Conservation (phyloP, 2,329 filamentous ascomycete species). For the Cryphonectria radicalis region DNA sequence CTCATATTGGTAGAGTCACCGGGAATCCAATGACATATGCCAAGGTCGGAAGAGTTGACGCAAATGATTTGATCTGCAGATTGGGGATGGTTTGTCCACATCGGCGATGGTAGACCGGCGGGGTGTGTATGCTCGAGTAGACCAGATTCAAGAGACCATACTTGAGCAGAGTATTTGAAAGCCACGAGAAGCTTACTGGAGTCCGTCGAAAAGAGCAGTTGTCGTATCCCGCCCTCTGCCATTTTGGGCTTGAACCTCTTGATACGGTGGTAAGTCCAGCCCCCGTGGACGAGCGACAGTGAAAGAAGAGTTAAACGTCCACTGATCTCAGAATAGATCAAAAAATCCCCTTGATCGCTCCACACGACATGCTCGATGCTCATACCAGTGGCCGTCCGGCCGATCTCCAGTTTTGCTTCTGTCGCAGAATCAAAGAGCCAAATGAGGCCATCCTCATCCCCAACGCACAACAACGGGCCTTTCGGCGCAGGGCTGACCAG, state of each 20-base stretch:
- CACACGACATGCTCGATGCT: neutral
- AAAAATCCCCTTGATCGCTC: neutral
- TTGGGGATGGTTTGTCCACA: neutral
- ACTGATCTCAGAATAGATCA: neutral
- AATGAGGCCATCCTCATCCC: neutral
- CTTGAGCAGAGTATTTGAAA: neutral
- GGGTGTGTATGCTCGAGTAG: neutral
- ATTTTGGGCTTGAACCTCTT: neutral
- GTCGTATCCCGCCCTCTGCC: neutral
- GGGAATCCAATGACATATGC: neutral
- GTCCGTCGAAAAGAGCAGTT: neutral
- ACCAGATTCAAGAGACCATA: neutral
- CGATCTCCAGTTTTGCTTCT: neutral
- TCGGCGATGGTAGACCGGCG: neutral
- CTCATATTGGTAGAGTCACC: neutral
- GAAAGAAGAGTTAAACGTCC: neutral
- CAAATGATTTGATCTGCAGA: neutral
- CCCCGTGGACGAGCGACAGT: neutral
- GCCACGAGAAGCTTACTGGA: neutral
- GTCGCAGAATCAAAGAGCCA: neutral
- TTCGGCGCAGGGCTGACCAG: neutral
- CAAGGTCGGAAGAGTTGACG: neutral
- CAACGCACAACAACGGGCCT: neutral
- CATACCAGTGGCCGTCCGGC: neutral
- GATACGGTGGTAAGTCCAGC: neutral